Evolutionary conservation across 2,329 filamentous ascomycete genomes (phyloP).

Genomic region (Exophiala sp.): DNA sequence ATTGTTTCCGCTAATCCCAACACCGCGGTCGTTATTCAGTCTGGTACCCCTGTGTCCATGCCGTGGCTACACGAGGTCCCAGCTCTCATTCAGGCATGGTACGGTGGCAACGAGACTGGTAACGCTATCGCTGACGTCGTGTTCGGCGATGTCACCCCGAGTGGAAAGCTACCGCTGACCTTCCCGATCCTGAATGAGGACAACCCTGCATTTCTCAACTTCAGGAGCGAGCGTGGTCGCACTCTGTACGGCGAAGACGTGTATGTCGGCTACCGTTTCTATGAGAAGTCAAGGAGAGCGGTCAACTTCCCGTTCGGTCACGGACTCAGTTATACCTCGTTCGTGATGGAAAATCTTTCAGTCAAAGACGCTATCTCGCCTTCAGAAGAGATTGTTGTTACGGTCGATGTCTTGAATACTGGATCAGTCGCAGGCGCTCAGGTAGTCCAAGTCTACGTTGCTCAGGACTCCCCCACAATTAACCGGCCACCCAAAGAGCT

Average conservation of each 20-base stretch:
- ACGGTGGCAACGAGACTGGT: constrained; percentile 77
- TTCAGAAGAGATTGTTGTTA: background rate
- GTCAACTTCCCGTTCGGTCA: constrained; percentile 74
- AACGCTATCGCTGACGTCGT: constrained; percentile 75
- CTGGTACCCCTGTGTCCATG: constrained; percentile 63
- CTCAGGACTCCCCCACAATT: background rate
- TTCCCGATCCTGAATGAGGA: constrained; percentile 66
- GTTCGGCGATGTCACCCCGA: constrained; percentile 69
- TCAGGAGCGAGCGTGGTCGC: constrained; percentile 55
- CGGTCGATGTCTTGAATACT: background rate
- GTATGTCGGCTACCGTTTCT: constrained; percentile 76
- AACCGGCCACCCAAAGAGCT: constrained; percentile 42
- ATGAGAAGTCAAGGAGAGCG: constrained; percentile 62
- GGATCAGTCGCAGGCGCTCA: constrained; percentile 1
- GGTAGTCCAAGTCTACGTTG: constrained; percentile 11
- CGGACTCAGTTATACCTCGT: constrained; percentile 72
- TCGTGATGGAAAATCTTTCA: constrained; percentile 35
- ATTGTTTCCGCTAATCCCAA: constrained; percentile 56
- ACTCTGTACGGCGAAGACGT: constrained; percentile 75
- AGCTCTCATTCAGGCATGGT: constrained; percentile 73
- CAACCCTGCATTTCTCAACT: constrained; percentile 73
- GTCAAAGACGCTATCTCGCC: background rate
- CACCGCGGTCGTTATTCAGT: constrained; percentile 63
- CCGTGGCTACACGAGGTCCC: constrained; percentile 43
- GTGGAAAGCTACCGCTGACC: constrained; percentile 68